Evolutionary conservation across 768 basidiomycete genomes (phyloP).

Genomic region (Tulasnella sp.): DNA sequence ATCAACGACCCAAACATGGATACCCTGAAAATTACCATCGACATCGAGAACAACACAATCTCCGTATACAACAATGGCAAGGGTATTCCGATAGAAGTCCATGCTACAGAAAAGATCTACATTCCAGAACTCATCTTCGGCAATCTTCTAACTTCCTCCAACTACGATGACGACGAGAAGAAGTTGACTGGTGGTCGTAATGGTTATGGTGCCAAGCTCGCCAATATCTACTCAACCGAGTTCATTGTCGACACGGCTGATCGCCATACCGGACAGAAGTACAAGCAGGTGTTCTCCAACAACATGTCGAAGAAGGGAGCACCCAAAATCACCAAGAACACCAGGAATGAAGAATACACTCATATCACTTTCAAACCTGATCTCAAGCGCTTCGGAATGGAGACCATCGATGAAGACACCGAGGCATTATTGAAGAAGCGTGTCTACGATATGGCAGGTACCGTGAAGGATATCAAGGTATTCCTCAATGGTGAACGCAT

Average conservation of each 20-base stretch:
- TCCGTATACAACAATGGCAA: conserved; percentile 91
- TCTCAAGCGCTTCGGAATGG: conserved; percentile 84
- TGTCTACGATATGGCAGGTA: conserved; percentile 96
- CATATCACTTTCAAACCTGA: conserved; percentile 89
- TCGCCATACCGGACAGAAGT: conserved; percentile 73
- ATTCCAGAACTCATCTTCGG: conserved; percentile 98
- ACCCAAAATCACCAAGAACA: conserved; percentile 88
- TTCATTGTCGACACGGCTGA: conserved; percentile 95
- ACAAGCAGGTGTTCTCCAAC: conserved; percentile 85
- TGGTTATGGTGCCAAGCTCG: conserved; percentile 94
- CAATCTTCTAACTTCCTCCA: conserved; percentile 83
- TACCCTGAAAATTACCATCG: conserved; percentile 74
- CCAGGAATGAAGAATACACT: conserved; percentile 81
- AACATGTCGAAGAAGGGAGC: conserved; percentile 85
- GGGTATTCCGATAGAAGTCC: conserved; percentile 95
- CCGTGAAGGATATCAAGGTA: conserved; percentile 83
- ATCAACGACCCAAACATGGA: conserved; percentile 90
- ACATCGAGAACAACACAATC: conserved; percentile 71
- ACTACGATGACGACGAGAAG: conserved; percentile 98
- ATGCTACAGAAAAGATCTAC: conserved; percentile 82
- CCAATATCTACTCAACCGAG: conserved; percentile 94
- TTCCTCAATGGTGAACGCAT: conserved; percentile 82
- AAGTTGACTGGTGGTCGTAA: conserved; percentile 97
- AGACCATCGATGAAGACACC: conserved; percentile 79
- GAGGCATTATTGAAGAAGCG: conserved; percentile 80